Base-by-base conservation (phyloP, 129 eudicot species). In the Gnaphalium uliginosum region DNA sequence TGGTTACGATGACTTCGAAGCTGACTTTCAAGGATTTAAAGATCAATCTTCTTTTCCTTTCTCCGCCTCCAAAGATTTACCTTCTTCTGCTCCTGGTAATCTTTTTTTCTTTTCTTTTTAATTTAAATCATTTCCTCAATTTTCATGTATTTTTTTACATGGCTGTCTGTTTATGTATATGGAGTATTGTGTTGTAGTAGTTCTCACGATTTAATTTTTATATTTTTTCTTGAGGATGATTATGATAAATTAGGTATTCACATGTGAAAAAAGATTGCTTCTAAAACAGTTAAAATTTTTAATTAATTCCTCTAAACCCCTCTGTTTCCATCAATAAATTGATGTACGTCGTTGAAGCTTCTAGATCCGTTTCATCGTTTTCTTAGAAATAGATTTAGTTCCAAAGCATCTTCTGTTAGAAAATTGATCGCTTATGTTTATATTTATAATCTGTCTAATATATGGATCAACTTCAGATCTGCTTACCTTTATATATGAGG, bases 11-110 rank as follows among this genome's bases (percentile, higher is more conserved):
- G 91, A 85, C 27, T 94, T 94, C 75, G 98, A 94, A 69, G 93
- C 96, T 26, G 97, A 90, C 71, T 94, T 88, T 66, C 91, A 78
- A 71, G 88, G 86, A 3, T 94, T 94, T 37, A 88, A 88, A 71
- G 89, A 85, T 66, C 88, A 80, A 79, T 69, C 89, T 26, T 82
- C 90, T 50, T 83, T 83, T 65, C 81, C 79, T 85, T 83, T 86
- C 86, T 78, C 87, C 68, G 79, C 89, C 81, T 33, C 89, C 69
- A 81, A 51, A 2, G 6, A 54, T 6, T 21, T 18, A 54, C 60
- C 35, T 24, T 22, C 5, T 3, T 19, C 59, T 66, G 10, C 82
- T 29, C 51, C n/a, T 53, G 89, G 89, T 84, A 82, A 50, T 46
- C n/a, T 19, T 5, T 19, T n/a, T 60, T 60, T 35, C 17, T 68